Base-by-base conservation (phyloP, 2,329 filamentous ascomycete genomes). In the Talaromyces funiculosus region DNA sequence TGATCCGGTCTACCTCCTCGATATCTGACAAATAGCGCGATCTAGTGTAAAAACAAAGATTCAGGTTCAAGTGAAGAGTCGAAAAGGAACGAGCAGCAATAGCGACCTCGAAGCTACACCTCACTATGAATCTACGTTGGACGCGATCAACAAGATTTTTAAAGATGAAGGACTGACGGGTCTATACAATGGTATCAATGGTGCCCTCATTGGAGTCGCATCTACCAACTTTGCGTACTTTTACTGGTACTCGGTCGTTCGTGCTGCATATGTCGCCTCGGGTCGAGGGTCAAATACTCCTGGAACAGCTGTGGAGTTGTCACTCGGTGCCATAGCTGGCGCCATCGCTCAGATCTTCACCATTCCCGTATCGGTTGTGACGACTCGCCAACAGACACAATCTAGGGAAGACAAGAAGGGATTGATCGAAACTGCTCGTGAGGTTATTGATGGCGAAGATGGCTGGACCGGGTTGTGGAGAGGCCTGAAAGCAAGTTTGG, bases 191-290 rank as follows among this genome's bases (percentile, higher is more conserved):
- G 94, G 94, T 63, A 92, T 99, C 73, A 83, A 86, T 62, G 92
- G 93, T 55, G 86, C 92, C 4, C 81, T 99, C 18, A 79, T 97
- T 56, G 94, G 94, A 58, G 94, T 99, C 37, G 93, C 92, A 1
- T 97, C 92, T 26, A 97, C 93, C 57, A 99, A 99, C 76, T 99
- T 99, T 73, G 94, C 94, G 69, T 99, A 99, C 78, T 99, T 99
- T 75, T 99, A 99, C 80, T 97, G 93, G 92, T 97, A 97, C 75
- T 93, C 91, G 4, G 78, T 94, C 29, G 90, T 97, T 33, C 86
- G 94, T 64, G 86, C 86, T 16, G 76, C 96, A 20, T 97, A 97
- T 74, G 77, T 90, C 66, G 77, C 79, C 18, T 82, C 81, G 24
- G 78, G 77, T 66, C 84, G 83, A 66, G 78, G 84, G 42, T 74